Conservation (phyloP, 306 rosid genomes). For the Canavalia ensiformis region DNA sequence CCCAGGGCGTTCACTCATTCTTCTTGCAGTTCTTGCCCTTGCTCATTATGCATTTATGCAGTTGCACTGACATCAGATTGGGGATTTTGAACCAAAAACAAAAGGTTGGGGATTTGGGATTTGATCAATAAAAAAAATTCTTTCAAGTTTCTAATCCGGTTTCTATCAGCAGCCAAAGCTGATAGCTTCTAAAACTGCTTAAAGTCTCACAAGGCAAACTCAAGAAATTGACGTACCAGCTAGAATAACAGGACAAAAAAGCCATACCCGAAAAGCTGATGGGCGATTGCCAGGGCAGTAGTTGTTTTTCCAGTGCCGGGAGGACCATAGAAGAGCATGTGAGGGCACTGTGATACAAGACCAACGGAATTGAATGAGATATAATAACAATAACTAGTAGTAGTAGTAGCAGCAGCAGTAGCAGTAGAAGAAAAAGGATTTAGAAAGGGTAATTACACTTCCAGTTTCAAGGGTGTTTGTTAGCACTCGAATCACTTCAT, state of each 20-base stretch:
- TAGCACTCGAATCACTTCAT: slow-evolving; percentile 93
- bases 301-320: slow-evolving; percentile 98
- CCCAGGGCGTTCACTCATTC: no score
- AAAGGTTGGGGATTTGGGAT: no score
- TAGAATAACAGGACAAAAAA: neutral
- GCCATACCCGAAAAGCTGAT: slow-evolving; percentile 81
- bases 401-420: neutral
- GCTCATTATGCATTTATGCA: no score
- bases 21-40: no score
- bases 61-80: no score
- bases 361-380: neutral
- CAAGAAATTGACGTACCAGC: neutral
- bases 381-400: neutral
- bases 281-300: slow-evolving; percentile 91
- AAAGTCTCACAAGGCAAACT: neutral
- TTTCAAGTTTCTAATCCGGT: no score
- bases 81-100: no score
- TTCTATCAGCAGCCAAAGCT: neutral
- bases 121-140: no score
- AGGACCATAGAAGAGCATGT: slow-evolving; percentile 97
- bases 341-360: slow-evolving; percentile 69
- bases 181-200: neutral
- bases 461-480: slow-evolving; percentile 90
- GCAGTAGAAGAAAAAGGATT: neutral
- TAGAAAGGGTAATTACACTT: slow-evolving; percentile 58